Percentiles rank a stretch among this genome's conserved stretches.
phyloP scores from a whole-genome alignment of 805 yeast species.

The Sugiyamaella qingdaonensis region DNA sequence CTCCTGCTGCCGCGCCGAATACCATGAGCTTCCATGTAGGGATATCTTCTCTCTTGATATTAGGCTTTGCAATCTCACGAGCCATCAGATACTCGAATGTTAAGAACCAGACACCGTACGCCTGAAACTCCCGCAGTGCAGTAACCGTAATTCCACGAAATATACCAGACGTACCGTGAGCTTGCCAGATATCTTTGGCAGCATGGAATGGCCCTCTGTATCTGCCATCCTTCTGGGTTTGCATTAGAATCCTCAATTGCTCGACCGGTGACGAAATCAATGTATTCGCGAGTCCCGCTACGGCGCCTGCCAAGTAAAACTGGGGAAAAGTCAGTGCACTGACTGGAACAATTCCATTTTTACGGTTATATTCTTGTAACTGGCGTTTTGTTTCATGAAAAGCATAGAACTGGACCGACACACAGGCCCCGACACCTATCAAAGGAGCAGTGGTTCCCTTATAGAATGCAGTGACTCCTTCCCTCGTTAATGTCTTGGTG shows the following conservation, averaged over 20 bases:
- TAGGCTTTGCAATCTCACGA: conserved; percentile 18
- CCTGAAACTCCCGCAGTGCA: conserved; percentile 57
- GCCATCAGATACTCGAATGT: conserved; percentile 55
- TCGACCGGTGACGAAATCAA: conserved; percentile 64
- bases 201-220: conserved; percentile 44
- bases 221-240: conserved; percentile 39
- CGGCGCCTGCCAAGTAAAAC: conserved; percentile 58
- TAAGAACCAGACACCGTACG: conserved; percentile 71
- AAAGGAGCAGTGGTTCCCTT: conserved; percentile 69
- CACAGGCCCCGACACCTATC: conserved; percentile 66
- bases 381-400: conserved; percentile 67
- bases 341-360: background rate
- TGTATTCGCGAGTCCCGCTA: conserved; percentile 62
- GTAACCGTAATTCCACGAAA: conserved; percentile 56
- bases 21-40: conserved; percentile 52
- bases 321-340: conserved; percentile 46
- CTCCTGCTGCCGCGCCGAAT: conserved; percentile 66
- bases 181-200: conserved; percentile 39
- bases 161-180: conserved; percentile 46
- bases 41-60: conserved; percentile 41
- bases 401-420: conserved; percentile 65
- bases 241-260: conserved; percentile 59
- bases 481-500: conserved; percentile 50
- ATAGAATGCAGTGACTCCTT: conserved; percentile 60
- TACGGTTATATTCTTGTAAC: conserved; percentile 34